Base-by-base conservation (phyloP, 495 filamentous ascomycete genomes). In the Podospora bellae-mahoneyi region DNA sequence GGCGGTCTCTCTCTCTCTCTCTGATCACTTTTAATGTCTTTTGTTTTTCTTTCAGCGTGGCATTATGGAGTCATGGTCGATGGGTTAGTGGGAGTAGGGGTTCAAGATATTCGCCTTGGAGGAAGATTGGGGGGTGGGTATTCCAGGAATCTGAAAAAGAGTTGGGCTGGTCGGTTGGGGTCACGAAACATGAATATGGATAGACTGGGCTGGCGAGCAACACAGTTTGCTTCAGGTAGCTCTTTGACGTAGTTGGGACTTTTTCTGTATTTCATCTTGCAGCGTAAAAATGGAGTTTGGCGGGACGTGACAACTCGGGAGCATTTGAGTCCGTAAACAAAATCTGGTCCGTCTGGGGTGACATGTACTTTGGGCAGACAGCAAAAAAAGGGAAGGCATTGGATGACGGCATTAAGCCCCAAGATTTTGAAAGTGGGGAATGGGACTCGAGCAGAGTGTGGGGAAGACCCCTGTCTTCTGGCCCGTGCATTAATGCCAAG, bases 1-100 rank as follows among this genome's bases (percentile, higher is more conserved):
- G 15, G 39, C 39, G 39, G 39, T 48, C 39, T 48, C 39, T 48
- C 39, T 13, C 39, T 48, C 23, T 1, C 23, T 48, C 39, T 13
- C 39, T 1, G 39, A 48, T 16, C 39, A 48, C 13, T 9, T 13
- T 48, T 48, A 48, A 48, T 48, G 39, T 48, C 39, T 48, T 48
- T 48, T 32, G 4, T 32, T 32, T 32, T 32, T 32, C 2, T 48
- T 48, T 48, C 39, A 48, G 57, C 39, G 13, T 34, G 2, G 18
- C 60, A 39, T 28, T 28, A 32, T 66, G 2, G 56, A 53, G 23
- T 58, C 57, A 53, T 65, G 62, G 60, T 54, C 18, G 60, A 58
- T 58, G 15, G 18, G 20, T 58, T 58, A 9, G 23, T 20, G 16
- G 23, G 23, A 20, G 56, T 4, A n/a, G n/a, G 18, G 56, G 56